A percentile compares a stretch with the other conserved stretches of the same genome.
Evolutionary conservation across 2,329 filamentous ascomycete genomes (phyloP).

Genomic region (Nothophoma quercina): DNA sequence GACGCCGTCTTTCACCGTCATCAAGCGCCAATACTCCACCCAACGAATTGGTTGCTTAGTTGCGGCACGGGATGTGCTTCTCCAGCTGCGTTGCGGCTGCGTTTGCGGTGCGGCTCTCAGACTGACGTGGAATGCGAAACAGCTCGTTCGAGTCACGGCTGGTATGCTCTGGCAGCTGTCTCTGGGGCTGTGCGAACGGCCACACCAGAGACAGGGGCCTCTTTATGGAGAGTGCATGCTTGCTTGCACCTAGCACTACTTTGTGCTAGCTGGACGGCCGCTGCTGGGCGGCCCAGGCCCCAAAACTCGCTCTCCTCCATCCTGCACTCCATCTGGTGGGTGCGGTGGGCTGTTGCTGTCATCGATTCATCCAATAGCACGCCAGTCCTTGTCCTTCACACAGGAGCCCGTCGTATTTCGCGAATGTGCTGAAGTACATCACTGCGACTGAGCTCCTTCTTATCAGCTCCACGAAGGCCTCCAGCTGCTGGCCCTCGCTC

Average conservation of each 20-base stretch:
- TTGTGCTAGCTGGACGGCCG: constrained; percentile 29
- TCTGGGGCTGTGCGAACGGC: constrained; percentile 31
- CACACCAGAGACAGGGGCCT: constrained; percentile 33
- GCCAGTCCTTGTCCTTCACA: constrained; percentile 3
- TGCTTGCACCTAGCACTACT: constrained; percentile 34
- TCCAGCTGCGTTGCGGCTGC: constrained; percentile 19
- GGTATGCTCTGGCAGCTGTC: constrained; percentile 14
- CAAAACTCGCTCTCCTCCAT: constrained; percentile 27
- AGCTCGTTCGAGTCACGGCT: constrained; percentile 12
- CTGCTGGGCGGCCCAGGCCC: constrained; percentile 31
- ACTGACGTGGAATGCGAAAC: constrained; percentile 15
- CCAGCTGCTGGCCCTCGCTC: constrained; percentile 4
- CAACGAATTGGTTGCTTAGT: constrained; percentile 21
- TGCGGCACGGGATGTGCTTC: constrained; percentile 14
- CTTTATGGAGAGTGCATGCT: constrained; percentile 32
- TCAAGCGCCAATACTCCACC: constrained; percentile 35
- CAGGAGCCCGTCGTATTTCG: constrained; percentile 1
- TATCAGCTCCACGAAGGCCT: not conserved
- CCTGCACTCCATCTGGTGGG: constrained; percentile 23
- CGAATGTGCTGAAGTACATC: constrained; percentile 6
- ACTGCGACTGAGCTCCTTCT: not conserved
- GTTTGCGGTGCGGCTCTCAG: constrained; percentile 20
- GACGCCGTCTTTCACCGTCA: constrained; percentile 41
- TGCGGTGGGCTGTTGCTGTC: constrained; percentile 20
- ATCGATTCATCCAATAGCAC: constrained; percentile 19